Conservation (phyloP, 208 protist species). For the Acanthamoeba divionensis region DNA sequence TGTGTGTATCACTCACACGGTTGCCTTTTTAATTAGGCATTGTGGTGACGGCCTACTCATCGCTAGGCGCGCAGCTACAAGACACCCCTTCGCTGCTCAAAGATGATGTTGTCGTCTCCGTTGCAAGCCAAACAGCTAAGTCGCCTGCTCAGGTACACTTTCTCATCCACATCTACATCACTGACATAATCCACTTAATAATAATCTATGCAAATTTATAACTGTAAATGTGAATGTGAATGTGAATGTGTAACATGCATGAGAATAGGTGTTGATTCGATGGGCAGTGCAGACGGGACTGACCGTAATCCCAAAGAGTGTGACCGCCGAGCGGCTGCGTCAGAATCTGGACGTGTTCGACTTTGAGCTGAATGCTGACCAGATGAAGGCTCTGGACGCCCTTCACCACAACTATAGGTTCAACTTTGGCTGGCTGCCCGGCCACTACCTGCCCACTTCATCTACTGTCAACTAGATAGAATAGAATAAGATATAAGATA, state of each 20-base stretch:
- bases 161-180: neutral
- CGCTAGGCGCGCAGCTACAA: conserved; percentile 54
- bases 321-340: conserved; percentile 80
- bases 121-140: conserved; percentile 45
- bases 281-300: conserved; percentile 72
- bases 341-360: conserved; percentile 88
- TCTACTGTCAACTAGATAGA: too few species aligned
- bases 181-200: neutral
- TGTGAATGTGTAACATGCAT: too few species aligned
- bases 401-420: neutral
- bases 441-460: conserved; percentile 28
- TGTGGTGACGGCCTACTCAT: conserved; percentile 74
- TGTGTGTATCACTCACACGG: conserved; percentile 65
- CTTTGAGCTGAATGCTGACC: conserved; percentile 82
- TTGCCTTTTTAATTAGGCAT: conserved; percentile 52
- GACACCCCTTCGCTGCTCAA: neutral
- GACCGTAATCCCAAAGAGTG: conserved; percentile 85
- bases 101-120: conserved; percentile 33
- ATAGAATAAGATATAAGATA: too few species aligned
- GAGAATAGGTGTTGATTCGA: conserved; percentile 14
- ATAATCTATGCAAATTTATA: neutral
- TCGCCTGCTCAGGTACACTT: conserved; percentile 51
- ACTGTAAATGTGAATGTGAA: neutral
- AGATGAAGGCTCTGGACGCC: conserved; percentile 77
- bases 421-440: neutral